These are phyloP conservation scores for Fusarium pseudograminearum DNA, from an alignment of 2,329 filamentous ascomycete genomes.

Conservation along the genomic window DNA sequence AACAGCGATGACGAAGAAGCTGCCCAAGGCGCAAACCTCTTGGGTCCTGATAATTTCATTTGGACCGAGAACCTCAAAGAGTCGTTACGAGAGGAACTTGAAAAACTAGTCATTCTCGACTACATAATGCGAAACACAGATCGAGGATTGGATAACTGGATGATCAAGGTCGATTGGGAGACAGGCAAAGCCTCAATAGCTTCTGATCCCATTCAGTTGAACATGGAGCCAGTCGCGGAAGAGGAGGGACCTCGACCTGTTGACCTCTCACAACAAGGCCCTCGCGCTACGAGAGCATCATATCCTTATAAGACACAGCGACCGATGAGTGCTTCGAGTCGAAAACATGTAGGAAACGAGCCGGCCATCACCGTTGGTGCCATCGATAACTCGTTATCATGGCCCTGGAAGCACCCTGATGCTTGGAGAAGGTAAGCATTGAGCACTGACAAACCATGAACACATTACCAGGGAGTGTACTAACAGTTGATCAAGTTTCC, in stretches of 20 bases:
- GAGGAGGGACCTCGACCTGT: constrained; percentile 71
- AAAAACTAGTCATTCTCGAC: constrained; percentile 96
- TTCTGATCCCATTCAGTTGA: constrained; percentile 79
- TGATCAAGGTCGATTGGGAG: constrained; percentile 95
- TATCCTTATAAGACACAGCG: constrained; percentile 82
- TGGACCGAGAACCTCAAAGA: constrained; percentile 93
- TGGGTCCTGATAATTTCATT: constrained; percentile 70
- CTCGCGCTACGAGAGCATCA: constrained; percentile 58
- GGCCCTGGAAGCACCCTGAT: constrained; percentile 99
- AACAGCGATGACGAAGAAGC: constrained; percentile 70
- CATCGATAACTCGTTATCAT: constrained; percentile 97
- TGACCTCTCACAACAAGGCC: constrained; percentile 59
- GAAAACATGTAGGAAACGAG: constrained; percentile 58
- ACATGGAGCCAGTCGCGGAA: constrained; percentile 65
- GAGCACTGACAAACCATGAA: background rate
- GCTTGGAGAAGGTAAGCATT: constrained; percentile 72
- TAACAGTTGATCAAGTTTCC: constrained; percentile 73
- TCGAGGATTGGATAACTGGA: constrained; percentile 97
- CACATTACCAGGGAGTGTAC: background rate
- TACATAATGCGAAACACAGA: constrained; percentile 99
- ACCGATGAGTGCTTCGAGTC: constrained; percentile 81
- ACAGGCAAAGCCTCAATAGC: constrained; percentile 85
- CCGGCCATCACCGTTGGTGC: constrained; percentile 84
- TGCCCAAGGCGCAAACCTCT: constrained; percentile 63
- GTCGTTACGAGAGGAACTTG: constrained; percentile 92